Conservation (phyloP, 192 early-diverging fungal species). For the Coemansia sp. region DNA sequence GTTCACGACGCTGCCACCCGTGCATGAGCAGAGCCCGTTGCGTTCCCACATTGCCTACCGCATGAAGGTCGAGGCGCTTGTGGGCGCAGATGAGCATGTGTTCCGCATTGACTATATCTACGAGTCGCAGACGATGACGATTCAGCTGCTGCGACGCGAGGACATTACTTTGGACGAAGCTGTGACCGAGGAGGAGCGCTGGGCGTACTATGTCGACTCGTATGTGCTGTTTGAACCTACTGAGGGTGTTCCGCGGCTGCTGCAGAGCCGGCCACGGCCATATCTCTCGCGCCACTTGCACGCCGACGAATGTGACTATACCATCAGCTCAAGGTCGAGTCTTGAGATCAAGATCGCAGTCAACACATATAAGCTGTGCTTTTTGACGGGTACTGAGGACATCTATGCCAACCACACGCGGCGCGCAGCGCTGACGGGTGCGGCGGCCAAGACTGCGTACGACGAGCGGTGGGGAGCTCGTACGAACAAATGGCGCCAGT, state of each 20-base stretch:
- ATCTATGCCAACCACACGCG: conserved; percentile 63
- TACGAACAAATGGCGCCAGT: conserved; percentile 32
- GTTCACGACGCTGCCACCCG: conserved; percentile 58
- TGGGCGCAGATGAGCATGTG: conserved; percentile 76
- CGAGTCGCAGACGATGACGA: conserved; percentile 64
- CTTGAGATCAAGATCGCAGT: conserved; percentile 96
- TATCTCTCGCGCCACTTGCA: conserved; percentile 66
- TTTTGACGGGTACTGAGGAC: conserved; percentile 93
- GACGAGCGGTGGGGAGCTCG: conserved; percentile 27
- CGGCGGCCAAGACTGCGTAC: conserved; percentile 22
- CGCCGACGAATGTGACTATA: conserved; percentile 54
- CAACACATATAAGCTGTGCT: conserved; percentile 98
- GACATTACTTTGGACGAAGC: conserved; percentile 81
- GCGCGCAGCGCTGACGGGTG: conserved; percentile 24
- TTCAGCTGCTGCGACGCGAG: conserved; percentile 87
- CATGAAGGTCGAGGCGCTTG: conserved; percentile 67
- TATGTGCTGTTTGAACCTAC: conserved; percentile 88
- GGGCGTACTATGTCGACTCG: conserved; percentile 93
- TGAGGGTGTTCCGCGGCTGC: conserved; percentile 65
- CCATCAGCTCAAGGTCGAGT: conserved; percentile 69
- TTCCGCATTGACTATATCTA: conserved; percentile 77
- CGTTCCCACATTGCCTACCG: conserved; percentile 71
- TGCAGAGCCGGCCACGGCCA: conserved; percentile 58
- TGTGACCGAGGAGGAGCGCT: conserved; percentile 87
- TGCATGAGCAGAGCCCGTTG: conserved; percentile 56